Evolutionary conservation across 2,329 filamentous ascomycete species (phyloP).

Genomic region (Calonectria hawksworthii): DNA sequence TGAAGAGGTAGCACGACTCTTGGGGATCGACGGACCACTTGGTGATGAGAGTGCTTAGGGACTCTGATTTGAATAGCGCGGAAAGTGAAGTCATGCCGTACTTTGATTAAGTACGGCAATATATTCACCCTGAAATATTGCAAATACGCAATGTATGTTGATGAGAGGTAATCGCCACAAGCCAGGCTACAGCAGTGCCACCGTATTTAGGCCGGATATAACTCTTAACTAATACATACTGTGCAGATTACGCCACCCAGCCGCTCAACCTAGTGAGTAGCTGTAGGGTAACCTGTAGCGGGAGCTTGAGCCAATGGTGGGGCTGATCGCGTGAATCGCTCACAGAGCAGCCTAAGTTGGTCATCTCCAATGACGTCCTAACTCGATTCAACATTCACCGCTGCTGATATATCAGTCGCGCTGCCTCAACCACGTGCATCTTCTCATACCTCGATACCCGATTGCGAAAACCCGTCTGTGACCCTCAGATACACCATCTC

Average conservation of each 20-base stretch:
- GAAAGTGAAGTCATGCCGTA: not conserved
- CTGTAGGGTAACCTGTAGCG: not conserved
- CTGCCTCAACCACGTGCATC: not conserved
- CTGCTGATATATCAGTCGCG: not conserved
- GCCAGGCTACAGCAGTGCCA: not conserved
- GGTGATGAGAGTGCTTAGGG: conserved; percentile 15
- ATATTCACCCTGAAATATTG: not conserved
- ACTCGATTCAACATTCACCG: not conserved
- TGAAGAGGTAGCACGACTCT: conserved; percentile 15
- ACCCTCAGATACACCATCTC: not conserved
- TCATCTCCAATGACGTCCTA: conserved; percentile 18
- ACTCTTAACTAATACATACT: not conserved
- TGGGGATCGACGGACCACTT: conserved; percentile 21
- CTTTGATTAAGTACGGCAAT: not conserved
- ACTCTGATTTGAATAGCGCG: conserved; percentile 11
- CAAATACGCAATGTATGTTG: not conserved
- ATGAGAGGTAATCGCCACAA: not conserved
- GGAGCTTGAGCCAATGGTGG: conserved; percentile 25
- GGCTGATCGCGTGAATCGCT: conserved; percentile 27
- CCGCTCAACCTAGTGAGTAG: not conserved
- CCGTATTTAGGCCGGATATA: not conserved
- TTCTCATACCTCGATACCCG: not conserved
- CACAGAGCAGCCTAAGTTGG: conserved; percentile 15
- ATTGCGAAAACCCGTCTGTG: not conserved
- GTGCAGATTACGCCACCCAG: not conserved